Evolutionary conservation across 2,329 filamentous ascomycete genomes (phyloP).

Genomic region (Dryadomyces quercivorus): DNA sequence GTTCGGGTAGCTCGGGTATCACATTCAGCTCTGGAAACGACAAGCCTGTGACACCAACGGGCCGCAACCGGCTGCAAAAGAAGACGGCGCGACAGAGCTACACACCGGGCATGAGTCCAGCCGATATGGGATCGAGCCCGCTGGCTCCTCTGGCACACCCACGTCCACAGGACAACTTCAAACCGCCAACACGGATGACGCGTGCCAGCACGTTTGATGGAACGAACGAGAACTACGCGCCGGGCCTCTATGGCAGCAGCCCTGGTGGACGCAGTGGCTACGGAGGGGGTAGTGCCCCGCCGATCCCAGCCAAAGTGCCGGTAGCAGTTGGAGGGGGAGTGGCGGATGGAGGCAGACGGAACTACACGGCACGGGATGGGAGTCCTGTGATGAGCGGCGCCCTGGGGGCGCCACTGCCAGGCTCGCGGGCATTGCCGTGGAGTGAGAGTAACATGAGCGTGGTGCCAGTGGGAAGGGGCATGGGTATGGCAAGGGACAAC

Average conservation of each 20-base stretch:
- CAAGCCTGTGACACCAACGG: conserved; percentile 20
- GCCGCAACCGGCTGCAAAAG: conserved; percentile 54
- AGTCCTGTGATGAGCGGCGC: conserved; percentile 21
- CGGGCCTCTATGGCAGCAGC: conserved; percentile 17
- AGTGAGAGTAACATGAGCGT: neutral
- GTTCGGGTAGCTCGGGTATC: conserved; percentile 15
- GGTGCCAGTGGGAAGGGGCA: conserved; percentile 13
- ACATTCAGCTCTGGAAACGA: conserved; percentile 21
- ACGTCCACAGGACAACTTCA: conserved; percentile 33
- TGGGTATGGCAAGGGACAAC: conserved; percentile 10
- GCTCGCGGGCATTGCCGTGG: conserved; percentile 4
- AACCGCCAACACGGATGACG: conserved; percentile 29
- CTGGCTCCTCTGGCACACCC: conserved; percentile 40
- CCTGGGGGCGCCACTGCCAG: conserved; percentile 8
- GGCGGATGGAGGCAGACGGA: conserved; percentile 8
- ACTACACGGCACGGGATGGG: conserved; percentile 3
- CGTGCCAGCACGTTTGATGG: conserved; percentile 41
- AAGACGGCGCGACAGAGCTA: conserved; percentile 33
- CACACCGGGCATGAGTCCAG: conserved; percentile 13
- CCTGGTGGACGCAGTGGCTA: conserved; percentile 14
- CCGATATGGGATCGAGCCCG: conserved; percentile 24
- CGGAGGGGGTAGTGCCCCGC: conserved; percentile 28
- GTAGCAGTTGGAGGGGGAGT: conserved; percentile 34
- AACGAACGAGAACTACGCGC: conserved; percentile 37
- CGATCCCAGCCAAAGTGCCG: conserved; percentile 60